Evolutionary conservation across 2,329 filamentous ascomycete genomes (phyloP), one percentile per base, ranked within the genome.

Genomic region (Cladosporium austrohemisphaericum): DNA sequence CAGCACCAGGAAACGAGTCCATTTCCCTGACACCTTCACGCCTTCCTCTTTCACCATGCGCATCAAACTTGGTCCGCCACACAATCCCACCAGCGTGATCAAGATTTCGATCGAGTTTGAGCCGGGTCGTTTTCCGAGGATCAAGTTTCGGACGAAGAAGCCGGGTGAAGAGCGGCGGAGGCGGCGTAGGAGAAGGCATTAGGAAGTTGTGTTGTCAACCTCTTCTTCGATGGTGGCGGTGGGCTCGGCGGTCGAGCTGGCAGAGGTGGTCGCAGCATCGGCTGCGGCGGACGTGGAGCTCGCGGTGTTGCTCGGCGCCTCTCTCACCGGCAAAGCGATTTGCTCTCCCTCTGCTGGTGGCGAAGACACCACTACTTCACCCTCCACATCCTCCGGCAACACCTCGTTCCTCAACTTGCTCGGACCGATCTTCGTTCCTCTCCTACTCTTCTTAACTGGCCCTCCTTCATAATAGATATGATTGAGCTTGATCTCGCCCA

Each of bases 81-180:
- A 55, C 5, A 38, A 51, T n/a, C 60, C 61, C 5, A 59, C 60
- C 2, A 52, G 55, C 22, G 50, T 64, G 18, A 48, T 65, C 13
- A 62, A 61, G 53, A 64, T 65, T 49, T 60, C 56, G 19, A 54
- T 65, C 3, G 48, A 53, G 13, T 65, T 65, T 35, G 57, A 60
- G 28, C 50, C 49, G 11, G 62, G 62, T 1, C 49, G 45, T 13
- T 47, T 65, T 25, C 62, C 62, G 2, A 51, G 59, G 37, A 57
- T 65, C 37, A 61, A 59, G 46, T 55, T 65, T 18, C 57, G 57
- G 31, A 62, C 59, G 8, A 55, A 59, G 33, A 56, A 53, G 38
- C 52, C 59, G 23, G 43, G 48, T 19, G 58, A 57, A 36, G 36
- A 19, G 11, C 13, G 18, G 14, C 44, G 49, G 35, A 52, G 51